A percentile compares a stretch with the other conserved stretches of the same genome.
Conservation (phyloP, 1,284 basidiomycete genomes). For the Phylloboletellus chloephorus region DNA sequence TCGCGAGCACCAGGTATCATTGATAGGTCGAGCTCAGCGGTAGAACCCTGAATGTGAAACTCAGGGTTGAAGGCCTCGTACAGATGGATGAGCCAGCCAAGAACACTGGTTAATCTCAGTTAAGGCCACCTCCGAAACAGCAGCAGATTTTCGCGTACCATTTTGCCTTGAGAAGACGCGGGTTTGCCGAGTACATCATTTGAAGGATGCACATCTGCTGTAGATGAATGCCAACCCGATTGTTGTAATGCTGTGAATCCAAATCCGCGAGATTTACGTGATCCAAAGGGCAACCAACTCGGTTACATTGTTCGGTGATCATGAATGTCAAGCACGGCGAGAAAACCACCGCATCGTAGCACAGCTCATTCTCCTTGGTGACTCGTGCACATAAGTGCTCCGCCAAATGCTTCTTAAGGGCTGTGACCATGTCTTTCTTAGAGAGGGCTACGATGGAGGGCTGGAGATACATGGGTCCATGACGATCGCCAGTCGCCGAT, state of each 20-base stretch:
- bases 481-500: conserved; percentile 5
- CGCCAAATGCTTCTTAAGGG: conserved; percentile 24
- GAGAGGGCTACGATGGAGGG: conserved; percentile 2
- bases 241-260: conserved; percentile 33
- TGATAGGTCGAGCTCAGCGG: conserved; percentile 29
- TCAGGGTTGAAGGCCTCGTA: conserved; percentile 40
- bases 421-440: conserved; percentile 6
- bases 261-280: conserved; percentile 32
- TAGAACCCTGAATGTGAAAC: conserved; percentile 35
- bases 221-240: conserved; percentile 40
- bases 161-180: conserved; percentile 8
- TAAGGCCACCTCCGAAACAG: neutral
- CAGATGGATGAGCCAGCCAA: conserved; percentile 35
- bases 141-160: conserved; percentile 17
- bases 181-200: conserved; percentile 18
- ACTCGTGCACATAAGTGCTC: conserved; percentile 31
- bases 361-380: conserved; percentile 33
- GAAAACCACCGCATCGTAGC: conserved; percentile 31
- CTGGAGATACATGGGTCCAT: conserved; percentile 2
- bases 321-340: conserved; percentile 38
- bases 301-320: conserved; percentile 34
- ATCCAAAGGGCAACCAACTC: conserved; percentile 34
- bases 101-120: conserved; percentile 2
- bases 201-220: conserved; percentile 47
- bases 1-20: conserved; percentile 35